These are phyloP conservation scores for Draba incana DNA, from an alignment of 345 rosid genomes.

Conservation along the genomic window DNA sequence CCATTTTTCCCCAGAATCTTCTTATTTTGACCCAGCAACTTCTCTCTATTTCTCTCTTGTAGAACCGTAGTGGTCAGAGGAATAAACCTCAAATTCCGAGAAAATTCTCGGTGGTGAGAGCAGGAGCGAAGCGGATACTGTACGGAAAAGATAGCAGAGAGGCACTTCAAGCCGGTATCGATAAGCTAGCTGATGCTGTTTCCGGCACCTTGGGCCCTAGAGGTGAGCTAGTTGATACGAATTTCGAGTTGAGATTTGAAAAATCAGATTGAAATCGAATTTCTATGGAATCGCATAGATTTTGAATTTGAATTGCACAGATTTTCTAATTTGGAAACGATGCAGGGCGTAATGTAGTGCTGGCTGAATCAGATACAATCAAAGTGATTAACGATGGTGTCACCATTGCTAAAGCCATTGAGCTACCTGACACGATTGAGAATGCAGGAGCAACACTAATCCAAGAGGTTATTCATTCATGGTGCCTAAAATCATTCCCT, in stretches of 20 bases:
- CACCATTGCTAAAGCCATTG: conserved; percentile 71
- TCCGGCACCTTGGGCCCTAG: conserved; percentile 82
- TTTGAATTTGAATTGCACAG: neutral
- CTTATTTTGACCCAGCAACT: neutral
- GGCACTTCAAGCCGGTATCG: conserved; percentile 79
- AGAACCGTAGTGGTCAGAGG: conserved; percentile 44
- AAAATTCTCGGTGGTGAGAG: conserved; percentile 57
- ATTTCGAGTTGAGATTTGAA: neutral
- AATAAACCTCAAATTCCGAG: conserved; percentile 35
- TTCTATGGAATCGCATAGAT: no score
- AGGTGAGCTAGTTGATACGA: conserved; percentile 45
- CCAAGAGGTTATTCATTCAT: conserved; percentile 87
- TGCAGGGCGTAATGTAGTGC: conserved; percentile 82
- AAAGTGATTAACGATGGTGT: conserved; percentile 89
- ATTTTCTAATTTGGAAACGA: conserved; percentile 28
- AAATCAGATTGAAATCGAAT: no score
- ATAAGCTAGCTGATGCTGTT: conserved; percentile 89
- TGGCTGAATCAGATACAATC: conserved; percentile 59
- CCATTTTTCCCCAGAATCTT: neutral
- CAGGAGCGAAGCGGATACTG: conserved; percentile 72
- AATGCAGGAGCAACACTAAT: conserved; percentile 77
- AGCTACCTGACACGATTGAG: conserved; percentile 74
- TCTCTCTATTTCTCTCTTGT: conserved; percentile 28
- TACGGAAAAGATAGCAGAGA: conserved; percentile 72
- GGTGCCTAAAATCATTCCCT: conserved; percentile 49